Conservation (phyloP, 257 asterid species). For the Solanum pinnatisectum region DNA sequence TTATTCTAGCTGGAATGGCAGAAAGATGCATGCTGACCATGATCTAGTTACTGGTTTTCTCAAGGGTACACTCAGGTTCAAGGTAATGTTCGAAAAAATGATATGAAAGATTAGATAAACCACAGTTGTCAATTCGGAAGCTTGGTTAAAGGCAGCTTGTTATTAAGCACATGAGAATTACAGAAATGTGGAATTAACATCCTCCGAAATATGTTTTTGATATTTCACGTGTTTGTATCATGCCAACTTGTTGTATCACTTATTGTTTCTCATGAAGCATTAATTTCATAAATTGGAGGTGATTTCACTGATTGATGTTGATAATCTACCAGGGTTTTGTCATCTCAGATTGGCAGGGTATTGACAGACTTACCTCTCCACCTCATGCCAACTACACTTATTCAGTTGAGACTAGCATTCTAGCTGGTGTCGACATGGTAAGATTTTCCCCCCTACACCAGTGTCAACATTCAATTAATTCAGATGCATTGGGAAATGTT, state of each 20-base stretch:
- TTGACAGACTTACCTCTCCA: conserved; percentile 74
- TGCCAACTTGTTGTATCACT: neutral
- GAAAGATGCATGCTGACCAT: conserved; percentile 73
- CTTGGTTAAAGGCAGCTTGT: neutral
- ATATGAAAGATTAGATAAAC: neutral
- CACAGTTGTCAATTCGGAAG: neutral
- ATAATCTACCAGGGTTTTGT: conserved; percentile 65
- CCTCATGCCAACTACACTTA: conserved; percentile 67
- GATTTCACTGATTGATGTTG: neutral
- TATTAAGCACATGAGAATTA: neutral
- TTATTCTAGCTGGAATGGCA: conserved; percentile 86
- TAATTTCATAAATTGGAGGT: neutral
- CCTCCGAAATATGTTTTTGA: neutral
- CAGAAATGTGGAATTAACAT: neutral
- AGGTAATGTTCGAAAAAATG: conserved; percentile 28
- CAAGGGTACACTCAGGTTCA: conserved; percentile 67
- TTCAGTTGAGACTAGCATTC: conserved; percentile 65
- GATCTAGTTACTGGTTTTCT: conserved; percentile 71
- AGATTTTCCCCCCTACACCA: neutral
- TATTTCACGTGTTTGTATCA: neutral
- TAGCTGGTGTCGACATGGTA: conserved; percentile 87
- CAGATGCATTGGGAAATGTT: neutral
- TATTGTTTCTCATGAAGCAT: neutral
- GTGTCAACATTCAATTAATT: neutral
- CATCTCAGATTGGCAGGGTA: conserved; percentile 84